Base-by-base conservation (phyloP, 139 green algal genomes). In the Tetradesmus obliquus region DNA sequence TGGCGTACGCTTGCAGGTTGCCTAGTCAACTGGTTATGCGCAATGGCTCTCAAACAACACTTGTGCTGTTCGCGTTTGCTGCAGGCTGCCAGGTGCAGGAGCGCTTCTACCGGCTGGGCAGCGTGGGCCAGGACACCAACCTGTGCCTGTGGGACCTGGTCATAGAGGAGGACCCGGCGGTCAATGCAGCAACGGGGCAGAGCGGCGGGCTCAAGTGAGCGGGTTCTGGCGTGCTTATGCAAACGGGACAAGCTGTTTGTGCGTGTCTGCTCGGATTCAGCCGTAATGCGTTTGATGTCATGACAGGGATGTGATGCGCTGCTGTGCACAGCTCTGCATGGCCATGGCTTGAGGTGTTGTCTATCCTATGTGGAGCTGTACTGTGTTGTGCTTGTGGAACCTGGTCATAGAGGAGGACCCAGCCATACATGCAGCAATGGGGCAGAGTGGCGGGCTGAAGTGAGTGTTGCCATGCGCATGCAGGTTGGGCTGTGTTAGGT, bases 111-210 rank as follows among this genome's bases (percentile, higher is more conserved):
- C 94, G 96, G 15, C 89, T 99, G 12, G 97, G 91, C 20, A 97
- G 94, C 0, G 96, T 97, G 24, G 97, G 96, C 1, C 97, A 99
- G 93, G 97, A 99, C 94, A 95, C 95, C 55, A 92, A 94, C 72
- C 86, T 98, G 88, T 94, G 96, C 81, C 92, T 99, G 66, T 99
- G 97, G 97, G 97, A 99, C 84, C 60, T 99, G 24, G 93, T 91
- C 6, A 84, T 97, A 17, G 88, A 94, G 24, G 94, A 95, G 22
- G 94, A 96, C 57, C 13, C 62, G 0, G 22, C 2, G 7, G 20
- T 58, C 53, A 92, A 84, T n/a, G 24, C 69, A 51, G 62, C 20
- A 12, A 76, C 62, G 17, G 90, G 79, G 74, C 87, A 91, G 80
- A 88, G 84, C 45, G 90, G 92, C 20, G 92, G 92, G 7, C 80